A percentile compares a stretch with the other conserved stretches of the same genome.
phyloP scores from a whole-genome alignment of 257 asterid genomes.

The Scutellaria galericulata region DNA sequence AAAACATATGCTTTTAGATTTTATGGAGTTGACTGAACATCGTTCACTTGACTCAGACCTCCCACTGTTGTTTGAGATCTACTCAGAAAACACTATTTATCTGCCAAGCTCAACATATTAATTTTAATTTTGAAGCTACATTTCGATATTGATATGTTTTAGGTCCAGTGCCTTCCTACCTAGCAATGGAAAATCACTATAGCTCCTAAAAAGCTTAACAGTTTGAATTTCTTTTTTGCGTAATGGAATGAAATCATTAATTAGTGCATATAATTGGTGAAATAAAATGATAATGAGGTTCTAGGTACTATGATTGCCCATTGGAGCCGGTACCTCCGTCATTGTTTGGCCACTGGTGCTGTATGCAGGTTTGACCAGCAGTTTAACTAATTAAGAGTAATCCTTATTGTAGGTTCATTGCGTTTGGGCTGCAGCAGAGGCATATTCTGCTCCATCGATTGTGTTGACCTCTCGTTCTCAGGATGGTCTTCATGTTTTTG shows the following conservation, averaged over 20 bases:
- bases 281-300: not conserved
- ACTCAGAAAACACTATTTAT: not conserved
- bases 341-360: not conserved
- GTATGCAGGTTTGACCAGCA: slow-evolving; percentile 29
- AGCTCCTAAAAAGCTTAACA: not conserved
- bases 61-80: not conserved
- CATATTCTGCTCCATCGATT: slow-evolving; percentile 98
- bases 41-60: slow-evolving; percentile 16
- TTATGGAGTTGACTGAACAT: slow-evolving; percentile 7
- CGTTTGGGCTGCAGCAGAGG: slow-evolving; percentile 99
- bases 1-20: slow-evolving; percentile 8
- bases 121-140: not conserved
- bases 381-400: slow-evolving; percentile 32
- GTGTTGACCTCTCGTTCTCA: slow-evolving; percentile 82
- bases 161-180: not conserved
- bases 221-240: too few species aligned
- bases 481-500: slow-evolving; percentile 97
- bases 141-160: slow-evolving; percentile 2
- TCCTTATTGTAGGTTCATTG: slow-evolving; percentile 74
- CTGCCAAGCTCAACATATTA: not conserved
- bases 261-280: not conserved
- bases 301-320: slow-evolving; percentile 2
- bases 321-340: not conserved
- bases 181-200: slow-evolving; percentile 20
- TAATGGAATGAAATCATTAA: slow-evolving; percentile 5